These are phyloP conservation scores for Calonectria crousiana DNA, from an alignment of 2,329 filamentous ascomycete species.

Conservation along the genomic window DNA sequence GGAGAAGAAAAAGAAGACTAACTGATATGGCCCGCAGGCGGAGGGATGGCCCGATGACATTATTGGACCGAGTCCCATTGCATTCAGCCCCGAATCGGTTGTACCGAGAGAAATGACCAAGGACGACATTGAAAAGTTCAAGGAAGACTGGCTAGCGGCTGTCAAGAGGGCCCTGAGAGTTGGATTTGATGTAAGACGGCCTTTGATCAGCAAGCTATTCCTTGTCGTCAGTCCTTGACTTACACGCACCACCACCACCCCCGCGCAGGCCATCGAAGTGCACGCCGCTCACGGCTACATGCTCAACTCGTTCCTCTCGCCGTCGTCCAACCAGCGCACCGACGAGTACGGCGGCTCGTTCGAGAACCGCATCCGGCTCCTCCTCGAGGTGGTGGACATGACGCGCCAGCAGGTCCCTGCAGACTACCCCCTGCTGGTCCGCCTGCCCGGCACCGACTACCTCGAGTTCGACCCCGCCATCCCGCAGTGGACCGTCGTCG, in stretches of 20 bases:
- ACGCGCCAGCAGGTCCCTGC: slow-evolving; percentile 34
- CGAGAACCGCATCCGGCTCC: slow-evolving; percentile 57
- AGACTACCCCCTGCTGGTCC: slow-evolving; percentile 71
- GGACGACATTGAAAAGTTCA: slow-evolving; percentile 40
- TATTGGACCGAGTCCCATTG: slow-evolving; percentile 35
- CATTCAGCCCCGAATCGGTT: slow-evolving; percentile 36
- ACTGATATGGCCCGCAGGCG: slow-evolving; percentile 25
- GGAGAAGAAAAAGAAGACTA: background rate
- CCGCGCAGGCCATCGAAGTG: slow-evolving; percentile 39
- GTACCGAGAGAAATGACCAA: slow-evolving; percentile 39
- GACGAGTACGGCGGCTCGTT: slow-evolving; percentile 61
- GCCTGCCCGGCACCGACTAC: slow-evolving; percentile 80
- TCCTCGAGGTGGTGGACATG: slow-evolving; percentile 41
- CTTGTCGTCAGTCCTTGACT: background rate
- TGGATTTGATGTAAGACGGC: slow-evolving; percentile 36
- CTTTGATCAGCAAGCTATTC: no score
- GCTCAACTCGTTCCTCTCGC: slow-evolving; percentile 59
- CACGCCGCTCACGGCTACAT: slow-evolving; percentile 63
- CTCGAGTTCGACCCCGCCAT: slow-evolving; percentile 69
- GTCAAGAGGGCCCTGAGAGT: slow-evolving; percentile 36
- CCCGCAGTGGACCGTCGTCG: slow-evolving; percentile 72
- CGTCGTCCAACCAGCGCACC: slow-evolving; percentile 58
- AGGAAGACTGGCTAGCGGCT: slow-evolving; percentile 34
- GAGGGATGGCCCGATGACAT: slow-evolving; percentile 43
- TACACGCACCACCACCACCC: background rate